Evolutionary conservation across 305 asterid species (phyloP), one percentile per base, ranked within the genome.

Genomic region (Stenogyne calaminthoides): DNA sequence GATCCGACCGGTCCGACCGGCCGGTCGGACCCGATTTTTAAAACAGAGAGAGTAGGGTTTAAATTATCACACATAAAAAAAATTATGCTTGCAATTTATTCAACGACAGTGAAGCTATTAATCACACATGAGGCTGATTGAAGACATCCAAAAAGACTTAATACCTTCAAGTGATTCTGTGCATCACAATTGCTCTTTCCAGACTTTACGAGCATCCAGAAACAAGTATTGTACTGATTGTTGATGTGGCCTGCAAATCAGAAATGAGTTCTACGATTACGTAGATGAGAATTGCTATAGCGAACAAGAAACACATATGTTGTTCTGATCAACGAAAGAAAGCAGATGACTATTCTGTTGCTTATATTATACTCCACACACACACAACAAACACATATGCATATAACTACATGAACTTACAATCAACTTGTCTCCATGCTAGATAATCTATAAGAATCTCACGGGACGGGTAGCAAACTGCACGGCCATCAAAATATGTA

Each of bases 361-460:
- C 37, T 9, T 7, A 9, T 34, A 39, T 29, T 25, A n/a, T n/a
- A n/a, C n/a, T n/a, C n/a, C n/a, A n/a, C n/a, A n/a, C n/a, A n/a
- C n/a, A n/a, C n/a, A n/a, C n/a, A n/a, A n/a, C n/a, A n/a, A n/a
- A n/a, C n/a, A n/a, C n/a, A 55, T 51, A 6, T 19, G 3, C 3
- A 25, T 25, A 25, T 25, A 25, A n/a, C n/a, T n/a, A 51, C 27
- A 59, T 42, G 12, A 56, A 78, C 87, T 81, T 76, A 90, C 96
- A 90, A 66, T 92, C 97, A 75, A 90, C 98, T 80, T 90, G 98
- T 85, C 98, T 87, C 98, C 98, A 90, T 63, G 91, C 84, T 56
- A 92, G 86, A 79, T 87, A 92, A 81, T 90, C 98, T 39, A 65
- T 84, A 70, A 90, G 88, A 77, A 87, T 87, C 77, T 79, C 80